Evolutionary conservation across 2,329 filamentous ascomycete genomes (phyloP), one percentile per base, ranked within the genome.

Genomic region (Apiospora pterosperma): DNA sequence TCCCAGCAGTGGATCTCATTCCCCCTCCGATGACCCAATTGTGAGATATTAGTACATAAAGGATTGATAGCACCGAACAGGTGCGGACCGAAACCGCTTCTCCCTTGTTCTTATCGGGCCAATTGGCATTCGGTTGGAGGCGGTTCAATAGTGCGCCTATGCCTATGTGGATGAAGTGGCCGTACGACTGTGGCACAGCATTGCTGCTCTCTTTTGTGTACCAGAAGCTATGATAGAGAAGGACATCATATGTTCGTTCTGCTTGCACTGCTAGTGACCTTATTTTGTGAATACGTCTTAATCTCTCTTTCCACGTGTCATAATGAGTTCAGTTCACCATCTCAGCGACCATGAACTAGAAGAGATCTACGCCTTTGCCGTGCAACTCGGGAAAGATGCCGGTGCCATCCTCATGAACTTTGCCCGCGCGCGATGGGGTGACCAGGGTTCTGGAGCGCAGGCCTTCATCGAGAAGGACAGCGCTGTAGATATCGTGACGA

Each of bases 401-500:
- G 91, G 91, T 7, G 78, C 84, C 63, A 82, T 92, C 72, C 82
- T 93, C 48, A 84, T 91, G 73, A 82, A 88, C 59, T 88, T 86
- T 14, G 86, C 89, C n/a, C 81, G 84, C 68, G 74, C 81, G 67
- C 82, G 88, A 38, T 85, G 84, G 69, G 78, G 76, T 11, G 79
- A 77, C 41, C 71, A 72, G 19, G 75, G 71, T 42, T 63, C 68
- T 55, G 63, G 68, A 65, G 70, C 73, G 52, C 76, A 82, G 66
- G 70, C 71, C 1, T 82, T 84, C 63, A 78, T 81, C 8, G 89
- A 93, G 76, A 94, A 94, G 75, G 88, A 91, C 69, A 92, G 86
- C 73, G 84, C 90, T 1, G 91, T 93, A 12, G 91, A 93, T 74
- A 86, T 93, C 67, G 91, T 93, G 23, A 93, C 90, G 11, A 86